Evolutionary conservation across 2,329 filamentous ascomycete genomes (phyloP).

Genomic region (Ceratocystis alfenasii): DNA sequence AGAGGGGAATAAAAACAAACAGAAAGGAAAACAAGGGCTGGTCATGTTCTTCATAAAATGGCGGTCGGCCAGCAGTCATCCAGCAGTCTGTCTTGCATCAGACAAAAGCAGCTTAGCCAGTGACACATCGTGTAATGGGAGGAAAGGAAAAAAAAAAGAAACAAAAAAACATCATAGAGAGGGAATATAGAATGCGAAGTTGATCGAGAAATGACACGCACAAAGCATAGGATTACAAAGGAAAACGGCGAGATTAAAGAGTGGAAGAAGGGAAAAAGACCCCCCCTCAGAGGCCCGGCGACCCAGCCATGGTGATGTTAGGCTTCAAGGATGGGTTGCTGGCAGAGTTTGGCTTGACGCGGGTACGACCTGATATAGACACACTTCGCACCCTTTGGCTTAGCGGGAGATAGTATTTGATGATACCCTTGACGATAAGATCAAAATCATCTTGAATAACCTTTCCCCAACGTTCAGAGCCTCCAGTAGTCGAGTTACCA

Average conservation of each 20-base stretch:
- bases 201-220: neutral
- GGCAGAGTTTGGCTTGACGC: slow-evolving; percentile 51
- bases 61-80: neutral
- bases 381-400: slow-evolving; percentile 49
- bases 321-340: slow-evolving; percentile 36
- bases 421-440: slow-evolving; percentile 76
- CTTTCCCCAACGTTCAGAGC: slow-evolving; percentile 76
- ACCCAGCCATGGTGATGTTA: slow-evolving; percentile 26
- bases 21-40: slow-evolving; percentile 21
- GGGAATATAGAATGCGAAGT: neutral
- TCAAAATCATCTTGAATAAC: slow-evolving; percentile 89
- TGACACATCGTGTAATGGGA: neutral
- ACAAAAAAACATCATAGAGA: neutral
- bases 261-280: neutral
- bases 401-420: slow-evolving; percentile 64
- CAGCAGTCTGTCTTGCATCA: neutral
- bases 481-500: slow-evolving; percentile 79
- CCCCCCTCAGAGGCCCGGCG: neutral
- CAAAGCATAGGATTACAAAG: neutral
- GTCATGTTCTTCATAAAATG: slow-evolving; percentile 10
- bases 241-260: neutral
- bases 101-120: neutral
- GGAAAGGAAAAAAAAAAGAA: neutral
- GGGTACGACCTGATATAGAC: slow-evolving; percentile 47
- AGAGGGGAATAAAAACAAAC: slow-evolving; percentile 15